Evolutionary conservation across 306 rosid species (phyloP).

Genomic region (Benincasa hispida): DNA sequence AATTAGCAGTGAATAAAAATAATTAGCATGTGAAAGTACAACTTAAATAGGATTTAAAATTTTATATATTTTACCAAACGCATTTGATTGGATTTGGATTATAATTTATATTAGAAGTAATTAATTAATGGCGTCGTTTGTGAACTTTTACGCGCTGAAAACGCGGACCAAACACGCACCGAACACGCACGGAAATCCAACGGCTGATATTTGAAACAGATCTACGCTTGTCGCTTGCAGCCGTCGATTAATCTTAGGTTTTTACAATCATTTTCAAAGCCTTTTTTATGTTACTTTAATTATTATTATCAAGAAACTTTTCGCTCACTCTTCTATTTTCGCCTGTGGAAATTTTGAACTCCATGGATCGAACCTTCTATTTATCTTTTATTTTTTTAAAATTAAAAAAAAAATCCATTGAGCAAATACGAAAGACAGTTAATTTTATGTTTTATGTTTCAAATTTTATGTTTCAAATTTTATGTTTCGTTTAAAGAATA

Average conservation of each 20-base stretch:
- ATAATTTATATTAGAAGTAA: neutral
- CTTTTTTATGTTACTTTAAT: neutral
- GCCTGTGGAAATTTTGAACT: neutral
- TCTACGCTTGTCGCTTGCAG: neutral
- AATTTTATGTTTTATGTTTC: too few relatives aligned
- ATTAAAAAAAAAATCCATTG: too few relatives aligned
- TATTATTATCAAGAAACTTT: neutral
- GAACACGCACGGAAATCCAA: neutral
- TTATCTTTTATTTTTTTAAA: neutral
- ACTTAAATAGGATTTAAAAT: too few relatives aligned
- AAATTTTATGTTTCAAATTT: too few relatives aligned
- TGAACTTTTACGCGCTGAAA: neutral
- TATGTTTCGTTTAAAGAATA: too few relatives aligned
- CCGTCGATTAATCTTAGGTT: neutral
- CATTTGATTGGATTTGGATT: neutral
- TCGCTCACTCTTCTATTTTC: neutral
- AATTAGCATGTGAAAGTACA: too few relatives aligned
- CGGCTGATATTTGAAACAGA: neutral
- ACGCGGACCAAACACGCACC: conserved; percentile 1
- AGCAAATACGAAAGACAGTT: too few relatives aligned
- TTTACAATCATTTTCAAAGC: neutral
- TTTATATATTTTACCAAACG: neutral
- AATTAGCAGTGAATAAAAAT: too few relatives aligned
- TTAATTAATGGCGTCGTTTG: neutral
- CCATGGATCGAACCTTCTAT: neutral